Evolutionary conservation across 441 rosid genomes (phyloP).

Genomic region (Gossypium schwendimanii): DNA sequence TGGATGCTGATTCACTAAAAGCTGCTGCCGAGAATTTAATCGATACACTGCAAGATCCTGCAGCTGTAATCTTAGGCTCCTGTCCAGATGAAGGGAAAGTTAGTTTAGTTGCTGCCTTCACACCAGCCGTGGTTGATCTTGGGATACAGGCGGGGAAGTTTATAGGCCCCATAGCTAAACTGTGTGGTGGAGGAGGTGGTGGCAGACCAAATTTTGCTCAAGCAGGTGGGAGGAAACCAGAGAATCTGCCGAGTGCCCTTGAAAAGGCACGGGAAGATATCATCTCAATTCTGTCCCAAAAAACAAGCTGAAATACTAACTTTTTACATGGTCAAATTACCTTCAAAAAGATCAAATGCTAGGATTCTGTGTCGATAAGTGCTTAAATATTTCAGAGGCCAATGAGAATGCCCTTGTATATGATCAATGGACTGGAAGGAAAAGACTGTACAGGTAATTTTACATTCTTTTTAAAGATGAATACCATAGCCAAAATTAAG

Average conservation of each 20-base stretch:
- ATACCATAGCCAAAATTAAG: neutral
- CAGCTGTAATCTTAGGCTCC: conserved; percentile 70
- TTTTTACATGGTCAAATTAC: neutral
- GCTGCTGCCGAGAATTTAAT: conserved; percentile 72
- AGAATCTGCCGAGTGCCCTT: conserved; percentile 55
- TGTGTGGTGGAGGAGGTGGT: conserved; percentile 92
- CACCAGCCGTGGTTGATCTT: conserved; percentile 54
- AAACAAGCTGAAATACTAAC: conserved; percentile 28
- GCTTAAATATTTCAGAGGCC: neutral
- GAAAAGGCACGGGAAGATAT: conserved; percentile 68
- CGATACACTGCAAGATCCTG: conserved; percentile 60
- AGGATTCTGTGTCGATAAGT: neutral
- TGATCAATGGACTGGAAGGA: neutral
- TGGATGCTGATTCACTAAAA: conserved; percentile 75
- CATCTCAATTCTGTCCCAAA: conserved; percentile 42
- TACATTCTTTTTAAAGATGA: neutral
- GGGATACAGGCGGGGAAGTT: conserved; percentile 86
- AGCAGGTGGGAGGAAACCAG: conserved; percentile 85
- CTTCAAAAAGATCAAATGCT: neutral
- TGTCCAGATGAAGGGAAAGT: conserved; percentile 78
- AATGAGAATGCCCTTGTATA: neutral
- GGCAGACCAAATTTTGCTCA: conserved; percentile 89
- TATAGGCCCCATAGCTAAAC: conserved; percentile 71
- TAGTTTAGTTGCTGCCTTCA: conserved; percentile 82
- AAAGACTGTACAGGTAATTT: neutral